Evolutionary conservation across 768 basidiomycete genomes (phyloP).

Genomic region (Filobasidium floriforme): DNA sequence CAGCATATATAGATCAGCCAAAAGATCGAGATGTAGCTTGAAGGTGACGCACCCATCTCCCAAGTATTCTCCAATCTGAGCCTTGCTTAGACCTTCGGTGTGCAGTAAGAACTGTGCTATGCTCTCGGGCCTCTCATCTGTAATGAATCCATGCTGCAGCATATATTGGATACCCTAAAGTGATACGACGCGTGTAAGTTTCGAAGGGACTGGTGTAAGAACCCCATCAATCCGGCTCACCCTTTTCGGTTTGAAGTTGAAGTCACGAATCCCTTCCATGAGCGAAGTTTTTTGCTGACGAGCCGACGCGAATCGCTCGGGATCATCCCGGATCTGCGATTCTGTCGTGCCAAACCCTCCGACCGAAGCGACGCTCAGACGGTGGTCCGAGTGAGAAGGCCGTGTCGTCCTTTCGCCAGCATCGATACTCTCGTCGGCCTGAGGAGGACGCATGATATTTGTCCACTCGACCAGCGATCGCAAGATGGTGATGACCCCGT

Average conservation of each 20-base stretch:
- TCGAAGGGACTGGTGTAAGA: neutral
- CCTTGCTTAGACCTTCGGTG: constrained; percentile 88
- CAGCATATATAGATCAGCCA: neutral
- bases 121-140: constrained; percentile 61
- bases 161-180: constrained; percentile 79
- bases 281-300: constrained; percentile 94
- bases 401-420: constrained; percentile 8
- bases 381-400: constrained; percentile 13
- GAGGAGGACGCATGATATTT: constrained; percentile 12
- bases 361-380: constrained; percentile 18
- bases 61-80: constrained; percentile 94
- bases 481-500: constrained; percentile 1
- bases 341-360: constrained; percentile 69
- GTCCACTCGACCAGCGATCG: constrained; percentile 4
- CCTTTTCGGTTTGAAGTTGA: constrained; percentile 97
- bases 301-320: constrained; percentile 82
- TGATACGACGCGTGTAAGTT: too few relatives aligned
- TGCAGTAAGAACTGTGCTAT: constrained; percentile 76
- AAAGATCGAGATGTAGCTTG: neutral
- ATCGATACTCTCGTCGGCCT: constrained; percentile 4
- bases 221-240: constrained; percentile 48
- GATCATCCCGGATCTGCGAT: constrained; percentile 60
- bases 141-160: constrained; percentile 77
- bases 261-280: constrained; percentile 90
- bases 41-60: constrained; percentile 73